Evolutionary conservation across 306 rosid genomes (phyloP).

Genomic region (Ormosia semicastrata): DNA sequence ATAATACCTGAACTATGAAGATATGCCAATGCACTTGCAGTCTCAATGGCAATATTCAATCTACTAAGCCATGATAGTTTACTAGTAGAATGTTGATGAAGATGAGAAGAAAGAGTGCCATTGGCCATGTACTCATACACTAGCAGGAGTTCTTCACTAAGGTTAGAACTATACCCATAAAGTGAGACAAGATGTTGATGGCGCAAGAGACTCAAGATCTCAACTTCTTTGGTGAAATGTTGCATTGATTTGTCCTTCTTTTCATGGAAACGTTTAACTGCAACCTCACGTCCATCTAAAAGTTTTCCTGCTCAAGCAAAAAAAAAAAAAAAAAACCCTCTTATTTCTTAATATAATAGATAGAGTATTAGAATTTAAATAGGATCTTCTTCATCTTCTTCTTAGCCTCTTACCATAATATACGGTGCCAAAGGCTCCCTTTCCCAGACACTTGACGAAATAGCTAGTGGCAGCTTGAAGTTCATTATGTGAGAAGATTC

Average conservation of each 20-base stretch:
- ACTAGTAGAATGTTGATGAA: conserved; percentile 1
- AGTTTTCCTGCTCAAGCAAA: conserved; percentile 44
- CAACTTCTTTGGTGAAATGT: conserved; percentile 63
- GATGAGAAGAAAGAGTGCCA: conserved; percentile 67
- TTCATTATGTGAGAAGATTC: conserved; percentile 13
- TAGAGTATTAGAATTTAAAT: no score
- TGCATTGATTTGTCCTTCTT: conserved; percentile 40
- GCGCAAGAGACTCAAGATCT: conserved; percentile 38
- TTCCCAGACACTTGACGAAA: conserved; percentile 40
- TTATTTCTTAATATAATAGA: no score
- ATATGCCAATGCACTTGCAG: conserved; percentile 53
- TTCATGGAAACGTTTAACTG: conserved; percentile 56
- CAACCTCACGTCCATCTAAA: conserved; percentile 53
- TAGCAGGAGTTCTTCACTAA: conserved; percentile 48
- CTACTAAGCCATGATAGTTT: conserved; percentile 49
- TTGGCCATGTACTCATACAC: conserved; percentile 60
- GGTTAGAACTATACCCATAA: conserved; percentile 53
- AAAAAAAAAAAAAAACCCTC: not conserved
- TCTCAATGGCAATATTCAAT: conserved; percentile 59
- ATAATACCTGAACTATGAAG: conserved; percentile 63
- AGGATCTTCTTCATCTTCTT: no score
- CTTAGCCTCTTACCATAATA: conserved; percentile 46
- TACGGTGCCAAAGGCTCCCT: conserved; percentile 63
- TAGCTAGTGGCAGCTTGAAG: conserved; percentile 43
- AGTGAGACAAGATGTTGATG: conserved; percentile 61